phyloP scores from a whole-genome alignment of 208 protist species.

The Wallacemonas collosoma region DNA sequence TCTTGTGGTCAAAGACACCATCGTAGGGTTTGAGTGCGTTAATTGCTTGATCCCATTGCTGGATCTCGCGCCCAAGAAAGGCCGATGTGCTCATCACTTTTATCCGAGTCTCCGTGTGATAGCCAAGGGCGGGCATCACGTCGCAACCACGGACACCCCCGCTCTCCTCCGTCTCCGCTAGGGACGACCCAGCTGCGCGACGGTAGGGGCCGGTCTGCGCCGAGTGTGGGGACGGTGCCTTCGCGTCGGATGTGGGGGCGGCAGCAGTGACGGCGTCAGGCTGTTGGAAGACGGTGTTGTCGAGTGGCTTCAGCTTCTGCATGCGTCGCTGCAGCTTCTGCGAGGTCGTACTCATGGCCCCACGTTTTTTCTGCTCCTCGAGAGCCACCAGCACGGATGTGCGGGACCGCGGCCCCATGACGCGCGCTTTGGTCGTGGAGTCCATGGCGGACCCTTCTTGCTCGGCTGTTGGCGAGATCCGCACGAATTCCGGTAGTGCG shows the following conservation, averaged over 20 bases:
- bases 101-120: not conserved
- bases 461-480: not conserved
- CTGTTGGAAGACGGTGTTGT: slow-evolving; percentile 42
- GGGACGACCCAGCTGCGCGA: no score
- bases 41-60: slow-evolving; percentile 36
- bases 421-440: not conserved
- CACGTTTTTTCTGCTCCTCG: slow-evolving; percentile 7
- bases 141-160: not conserved
- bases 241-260: not conserved
- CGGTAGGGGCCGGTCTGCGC: no score
- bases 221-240: no score
- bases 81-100: slow-evolving; percentile 6
- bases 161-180: no score
- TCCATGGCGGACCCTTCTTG: not conserved
- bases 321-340: slow-evolving; percentile 27
- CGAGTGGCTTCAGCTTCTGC: slow-evolving; percentile 34
- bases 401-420: slow-evolving; percentile 13
- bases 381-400: slow-evolving; percentile 10
- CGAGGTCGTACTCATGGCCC: not conserved
- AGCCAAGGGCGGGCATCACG: not conserved
- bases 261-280: not conserved
- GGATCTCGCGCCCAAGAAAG: slow-evolving; percentile 46
- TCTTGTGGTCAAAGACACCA: slow-evolving; percentile 44
- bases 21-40: slow-evolving; percentile 39
- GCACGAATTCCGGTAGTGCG: not conserved